Evolutionary conservation across 2,329 filamentous ascomycete species (phyloP).

Genomic region (Microascus cirrosus): DNA sequence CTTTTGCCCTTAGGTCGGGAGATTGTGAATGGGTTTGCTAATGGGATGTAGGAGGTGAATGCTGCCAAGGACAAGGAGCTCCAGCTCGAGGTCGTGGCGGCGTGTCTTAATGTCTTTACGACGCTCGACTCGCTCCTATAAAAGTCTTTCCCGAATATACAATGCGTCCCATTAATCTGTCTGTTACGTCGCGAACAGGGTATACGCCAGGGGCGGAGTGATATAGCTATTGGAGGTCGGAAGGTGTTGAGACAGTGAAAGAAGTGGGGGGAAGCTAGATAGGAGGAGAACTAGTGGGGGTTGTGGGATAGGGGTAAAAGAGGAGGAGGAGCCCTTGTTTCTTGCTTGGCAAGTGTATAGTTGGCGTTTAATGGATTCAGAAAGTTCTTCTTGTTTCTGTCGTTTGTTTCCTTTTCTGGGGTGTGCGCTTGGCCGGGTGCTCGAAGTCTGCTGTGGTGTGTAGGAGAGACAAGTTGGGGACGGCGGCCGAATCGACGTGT

Average conservation of each 20-base stretch:
- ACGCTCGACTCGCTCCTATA: constrained; percentile 91
- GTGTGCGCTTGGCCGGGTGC: no score
- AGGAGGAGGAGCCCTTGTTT: background rate
- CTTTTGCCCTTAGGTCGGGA: background rate
- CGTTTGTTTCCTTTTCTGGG: background rate
- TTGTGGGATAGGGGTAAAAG: background rate
- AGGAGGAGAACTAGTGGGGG: background rate
- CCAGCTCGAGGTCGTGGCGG: constrained; percentile 92
- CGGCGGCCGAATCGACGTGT: no score
- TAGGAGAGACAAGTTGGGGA: no score
- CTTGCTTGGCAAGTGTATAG: background rate
- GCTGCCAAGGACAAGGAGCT: constrained; percentile 86
- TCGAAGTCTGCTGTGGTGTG: no score
- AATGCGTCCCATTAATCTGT: background rate
- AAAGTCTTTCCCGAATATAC: constrained; percentile 9
- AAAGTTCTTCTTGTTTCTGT: constrained; percentile 4
- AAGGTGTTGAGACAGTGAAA: no score
- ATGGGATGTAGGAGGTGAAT: constrained; percentile 54
- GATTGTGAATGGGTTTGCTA: constrained; percentile 6
- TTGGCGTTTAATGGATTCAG: constrained; percentile 2
- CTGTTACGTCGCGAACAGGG: background rate
- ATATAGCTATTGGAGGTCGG: no score
- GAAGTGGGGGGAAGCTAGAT: no score
- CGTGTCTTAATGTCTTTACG: constrained; percentile 95
- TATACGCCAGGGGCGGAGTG: no score